Evolutionary conservation across 2,329 filamentous ascomycete species (phyloP), one percentile per base, ranked within the genome.

Genomic region (Paecilomyces variotii): DNA sequence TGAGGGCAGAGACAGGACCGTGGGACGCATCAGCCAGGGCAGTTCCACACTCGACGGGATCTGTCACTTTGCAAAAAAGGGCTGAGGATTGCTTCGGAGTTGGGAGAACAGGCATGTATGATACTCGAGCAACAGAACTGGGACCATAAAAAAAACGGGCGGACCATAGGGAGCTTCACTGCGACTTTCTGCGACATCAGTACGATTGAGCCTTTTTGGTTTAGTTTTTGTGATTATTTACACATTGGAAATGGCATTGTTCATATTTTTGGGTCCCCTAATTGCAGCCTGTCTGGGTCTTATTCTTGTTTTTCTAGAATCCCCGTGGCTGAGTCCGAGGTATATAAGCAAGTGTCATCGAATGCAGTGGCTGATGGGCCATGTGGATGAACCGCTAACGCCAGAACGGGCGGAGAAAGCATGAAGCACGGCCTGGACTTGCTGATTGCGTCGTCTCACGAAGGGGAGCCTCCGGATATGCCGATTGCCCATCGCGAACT

Each of bases 81-180:
- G 56, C 55, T 54, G 56, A 59, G 55, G 30, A 45, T 45, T 61
- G 56, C 61, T 67, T 67, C 67, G 70, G 68, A 70, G 69, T 72
- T 71, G 55, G 60, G 64, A 63, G 60, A 56, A 45, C 19, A 64
- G 61, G 64, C 60, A 64, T 70, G 68, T 68, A 72, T 63, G 69
- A 73, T 73, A 73, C 67, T 65, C 64, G 62, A 64, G 61, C 64
- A 61, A 62, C 57, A 55, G 56, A 45, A 59, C 56, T 63, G 62
- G 63, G 61, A 54, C 57, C n/a, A 45, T 19, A 45, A 45, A 45
- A 45, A 45, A 56, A 60, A 64, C 63, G 64, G 63, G 59, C 50
- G 60, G 60, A 63, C 60, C 53, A 62, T 55, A 57, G 54, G 54
- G 55, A 56, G 19, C 14, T 19, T 45, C 9, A 19, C 35, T 45